Conservation (phyloP, 352 stramenopile species). For the Peronospora belbahrii region DNA sequence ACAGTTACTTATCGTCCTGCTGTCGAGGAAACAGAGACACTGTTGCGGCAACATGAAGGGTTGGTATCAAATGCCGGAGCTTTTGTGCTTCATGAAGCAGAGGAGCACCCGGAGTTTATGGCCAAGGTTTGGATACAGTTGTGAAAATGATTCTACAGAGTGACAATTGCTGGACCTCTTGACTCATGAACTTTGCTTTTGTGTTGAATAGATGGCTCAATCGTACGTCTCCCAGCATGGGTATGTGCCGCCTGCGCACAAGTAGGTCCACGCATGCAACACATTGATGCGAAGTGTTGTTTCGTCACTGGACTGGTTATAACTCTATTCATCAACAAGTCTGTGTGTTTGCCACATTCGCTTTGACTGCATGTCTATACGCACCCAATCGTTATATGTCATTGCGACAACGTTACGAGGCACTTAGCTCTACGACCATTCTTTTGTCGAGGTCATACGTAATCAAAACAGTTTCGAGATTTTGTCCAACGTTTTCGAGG, state of each 20-base stretch:
- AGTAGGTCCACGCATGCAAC: slow-evolving; percentile 8
- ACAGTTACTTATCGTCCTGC: slow-evolving; percentile 59
- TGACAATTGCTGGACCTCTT: not conserved
- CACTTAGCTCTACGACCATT: no score
- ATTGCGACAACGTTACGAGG: no score
- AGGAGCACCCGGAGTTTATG: slow-evolving; percentile 69
- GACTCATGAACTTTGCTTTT: slow-evolving; percentile 2
- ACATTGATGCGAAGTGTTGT: not conserved
- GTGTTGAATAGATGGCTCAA: slow-evolving; percentile 32
- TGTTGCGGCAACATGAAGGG: slow-evolving; percentile 57
- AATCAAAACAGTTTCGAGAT: no score
- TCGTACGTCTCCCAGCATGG: slow-evolving; percentile 35
- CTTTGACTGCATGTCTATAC: slow-evolving; percentile 24
- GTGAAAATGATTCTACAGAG: not conserved
- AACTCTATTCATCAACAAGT: slow-evolving; percentile 5
- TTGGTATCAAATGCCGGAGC: slow-evolving; percentile 51
- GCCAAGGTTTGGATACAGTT: slow-evolving; percentile 33
- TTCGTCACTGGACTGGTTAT: not conserved
- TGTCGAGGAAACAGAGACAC: slow-evolving; percentile 53
- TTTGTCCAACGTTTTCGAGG: no score
- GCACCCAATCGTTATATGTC: not conserved
- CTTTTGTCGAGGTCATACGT: no score
- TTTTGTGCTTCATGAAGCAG: slow-evolving; percentile 57
- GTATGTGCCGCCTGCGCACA: slow-evolving; percentile 38
- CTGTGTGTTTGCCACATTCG: slow-evolving; percentile 7